phyloP scores from a whole-genome alignment of 2,329 filamentous ascomycete species.

The Bisporella sp. region DNA sequence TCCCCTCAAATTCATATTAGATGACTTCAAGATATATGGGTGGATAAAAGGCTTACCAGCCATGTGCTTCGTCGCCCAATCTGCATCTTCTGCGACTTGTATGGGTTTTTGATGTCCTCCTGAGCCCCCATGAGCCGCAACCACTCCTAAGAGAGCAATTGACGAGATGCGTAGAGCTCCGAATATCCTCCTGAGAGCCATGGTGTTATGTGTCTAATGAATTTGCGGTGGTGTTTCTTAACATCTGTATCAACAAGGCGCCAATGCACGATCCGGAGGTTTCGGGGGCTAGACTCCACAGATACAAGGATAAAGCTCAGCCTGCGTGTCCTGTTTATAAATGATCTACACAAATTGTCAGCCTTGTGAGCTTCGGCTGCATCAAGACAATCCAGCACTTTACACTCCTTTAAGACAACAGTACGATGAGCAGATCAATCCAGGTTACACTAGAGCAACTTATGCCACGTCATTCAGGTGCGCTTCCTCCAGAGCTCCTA shows the following conservation, averaged over 20 bases:
- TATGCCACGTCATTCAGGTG: constrained; percentile 63
- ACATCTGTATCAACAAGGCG: no score
- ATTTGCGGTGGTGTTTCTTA: no score
- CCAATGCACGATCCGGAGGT: background rate
- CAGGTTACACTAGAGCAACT: constrained; percentile 68
- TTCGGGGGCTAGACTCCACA: background rate
- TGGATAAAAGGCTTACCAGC: constrained; percentile 38
- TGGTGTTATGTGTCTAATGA: background rate
- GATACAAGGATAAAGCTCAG: no score
- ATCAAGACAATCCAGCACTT: background rate
- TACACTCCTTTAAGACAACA: background rate
- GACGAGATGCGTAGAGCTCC: constrained; percentile 10
- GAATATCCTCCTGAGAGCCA: constrained; percentile 13
- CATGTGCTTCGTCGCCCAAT: constrained; percentile 63
- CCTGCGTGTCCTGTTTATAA: no score
- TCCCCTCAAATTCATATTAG: constrained; percentile 57
- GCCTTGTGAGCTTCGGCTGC: background rate
- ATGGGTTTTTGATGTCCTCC: constrained; percentile 50
- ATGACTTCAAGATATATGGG: background rate
- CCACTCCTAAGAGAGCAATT: constrained; percentile 34
- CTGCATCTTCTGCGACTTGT: constrained; percentile 39
- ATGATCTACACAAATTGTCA: background rate
- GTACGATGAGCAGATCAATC: constrained; percentile 63
- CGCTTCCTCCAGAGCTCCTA: constrained; percentile 62
- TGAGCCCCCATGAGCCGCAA: constrained; percentile 43